Evolutionary conservation across 2,329 filamentous ascomycete genomes (phyloP).

Genomic region (Fusarium annulatum): DNA sequence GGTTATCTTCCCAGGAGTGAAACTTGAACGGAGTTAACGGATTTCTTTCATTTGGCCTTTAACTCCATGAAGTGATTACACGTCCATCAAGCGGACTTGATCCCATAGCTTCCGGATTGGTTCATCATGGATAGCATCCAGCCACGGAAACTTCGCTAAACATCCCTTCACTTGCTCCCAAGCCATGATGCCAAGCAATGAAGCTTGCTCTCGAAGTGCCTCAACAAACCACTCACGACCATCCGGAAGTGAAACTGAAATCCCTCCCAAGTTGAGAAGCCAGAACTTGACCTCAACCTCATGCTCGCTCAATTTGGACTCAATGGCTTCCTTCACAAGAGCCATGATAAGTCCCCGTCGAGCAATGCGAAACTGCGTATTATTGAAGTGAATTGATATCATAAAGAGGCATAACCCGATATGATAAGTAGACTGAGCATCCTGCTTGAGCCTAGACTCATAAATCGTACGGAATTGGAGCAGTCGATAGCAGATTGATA

Average conservation of each 20-base stretch:
- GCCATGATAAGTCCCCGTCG: not conserved
- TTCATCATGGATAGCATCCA: not conserved
- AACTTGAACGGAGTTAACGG: conserved; percentile 8
- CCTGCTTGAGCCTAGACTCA: rapidly evolving
- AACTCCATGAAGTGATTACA: not conserved
- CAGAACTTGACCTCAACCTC: not conserved
- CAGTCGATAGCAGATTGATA: not conserved
- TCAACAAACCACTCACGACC: not conserved
- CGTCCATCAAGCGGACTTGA: not conserved
- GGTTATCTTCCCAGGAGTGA: rapidly evolving
- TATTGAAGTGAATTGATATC: conserved; percentile 1
- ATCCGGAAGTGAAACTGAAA: not conserved
- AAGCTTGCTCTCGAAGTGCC: not conserved
- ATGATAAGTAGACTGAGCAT: not conserved
- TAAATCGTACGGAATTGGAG: not conserved
- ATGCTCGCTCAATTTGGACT: rapidly evolving
- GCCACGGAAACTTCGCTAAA: not conserved
- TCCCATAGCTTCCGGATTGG: not conserved
- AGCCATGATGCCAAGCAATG: not conserved
- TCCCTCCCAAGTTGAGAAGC: not conserved
- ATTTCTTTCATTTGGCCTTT: not conserved
- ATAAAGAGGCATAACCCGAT: not conserved
- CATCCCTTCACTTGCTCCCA: not conserved
- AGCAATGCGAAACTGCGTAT: not conserved
- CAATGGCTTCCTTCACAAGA: not conserved